Conservation (phyloP, 257 asterid genomes). For the Vinca minor region DNA sequence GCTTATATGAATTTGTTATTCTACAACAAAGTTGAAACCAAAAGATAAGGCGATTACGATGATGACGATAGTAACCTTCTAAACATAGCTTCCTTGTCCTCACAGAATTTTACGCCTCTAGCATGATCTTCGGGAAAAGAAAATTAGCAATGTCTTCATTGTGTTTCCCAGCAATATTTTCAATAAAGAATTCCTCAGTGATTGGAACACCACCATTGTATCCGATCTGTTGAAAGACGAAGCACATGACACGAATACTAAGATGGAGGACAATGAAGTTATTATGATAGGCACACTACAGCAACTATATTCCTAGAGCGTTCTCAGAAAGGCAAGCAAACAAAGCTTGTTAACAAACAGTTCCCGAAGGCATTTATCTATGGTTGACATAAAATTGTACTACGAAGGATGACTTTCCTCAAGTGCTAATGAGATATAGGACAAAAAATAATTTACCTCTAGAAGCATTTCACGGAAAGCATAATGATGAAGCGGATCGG, state of each 20-base stretch:
- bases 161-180: conserved; percentile 76
- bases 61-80: conserved; percentile 46
- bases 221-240: conserved; percentile 49
- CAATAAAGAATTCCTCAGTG: conserved; percentile 46
- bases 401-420: neutral
- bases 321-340: neutral
- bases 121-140: conserved; percentile 78
- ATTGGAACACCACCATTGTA: conserved; percentile 83
- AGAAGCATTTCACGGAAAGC: conserved; percentile 77
- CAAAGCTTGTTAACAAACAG: neutral
- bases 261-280: neutral
- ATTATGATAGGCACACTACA: neutral
- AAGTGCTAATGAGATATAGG: neutral
- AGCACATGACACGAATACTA: neutral
- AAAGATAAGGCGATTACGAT: neutral
- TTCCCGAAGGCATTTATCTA: neutral
- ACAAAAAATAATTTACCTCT: conserved; percentile 33
- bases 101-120: conserved; percentile 60
- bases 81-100: conserved; percentile 81
- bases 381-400: neutral
- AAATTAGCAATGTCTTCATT: conserved; percentile 56
- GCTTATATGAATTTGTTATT: neutral
- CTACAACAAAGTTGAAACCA: neutral
- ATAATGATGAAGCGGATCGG: conserved; percentile 73
- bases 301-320: neutral